Evolutionary conservation across 2,329 filamentous ascomycete genomes (phyloP).

Genomic region (Amauroascus niger): DNA sequence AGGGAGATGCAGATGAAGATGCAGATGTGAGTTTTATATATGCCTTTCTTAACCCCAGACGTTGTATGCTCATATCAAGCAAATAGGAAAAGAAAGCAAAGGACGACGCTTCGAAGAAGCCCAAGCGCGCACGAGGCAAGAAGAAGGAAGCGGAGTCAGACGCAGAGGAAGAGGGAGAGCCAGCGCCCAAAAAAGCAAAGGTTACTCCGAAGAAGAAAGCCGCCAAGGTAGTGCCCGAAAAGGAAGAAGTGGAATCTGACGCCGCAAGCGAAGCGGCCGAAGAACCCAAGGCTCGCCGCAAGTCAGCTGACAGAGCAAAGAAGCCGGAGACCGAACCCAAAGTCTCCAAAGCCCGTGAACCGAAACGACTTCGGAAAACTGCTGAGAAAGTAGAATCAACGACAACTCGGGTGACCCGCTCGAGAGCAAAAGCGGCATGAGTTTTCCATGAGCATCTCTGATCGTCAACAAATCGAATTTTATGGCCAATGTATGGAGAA

Average conservation of each 20-base stretch:
- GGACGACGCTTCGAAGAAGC: conserved; percentile 27
- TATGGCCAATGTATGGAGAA: too few relatives aligned
- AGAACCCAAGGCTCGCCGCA: conserved; percentile 18
- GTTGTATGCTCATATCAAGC: not conserved
- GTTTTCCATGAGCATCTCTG: not conserved
- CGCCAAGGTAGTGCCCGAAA: conserved; percentile 11
- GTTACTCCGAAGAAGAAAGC: conserved; percentile 12
- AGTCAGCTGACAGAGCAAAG: conserved; percentile 9
- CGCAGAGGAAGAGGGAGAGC: conserved; percentile 16
- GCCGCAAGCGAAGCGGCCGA: conserved; percentile 19
- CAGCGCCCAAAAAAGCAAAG: conserved; percentile 18
- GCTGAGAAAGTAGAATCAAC: conserved; percentile 1
- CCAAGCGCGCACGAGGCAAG: conserved; percentile 28
- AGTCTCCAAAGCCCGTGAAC: conserved; percentile 12
- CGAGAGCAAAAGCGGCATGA: conserved; percentile 1
- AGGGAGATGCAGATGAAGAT: conserved; percentile 17
- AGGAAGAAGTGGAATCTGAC: conserved; percentile 15
- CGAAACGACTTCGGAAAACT: conserved; percentile 2
- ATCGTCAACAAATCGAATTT: not conserved
- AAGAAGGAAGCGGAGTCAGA: conserved; percentile 23
- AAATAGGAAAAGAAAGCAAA: conserved; percentile 18
- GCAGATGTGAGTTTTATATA: not conserved
- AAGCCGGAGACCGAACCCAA: conserved; percentile 17
- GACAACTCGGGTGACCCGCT: conserved; percentile 7
- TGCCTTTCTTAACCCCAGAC: not conserved